These are phyloP conservation scores for Trametes cingulata DNA, from an alignment of 768 basidiomycete species.

Conservation along the genomic window DNA sequence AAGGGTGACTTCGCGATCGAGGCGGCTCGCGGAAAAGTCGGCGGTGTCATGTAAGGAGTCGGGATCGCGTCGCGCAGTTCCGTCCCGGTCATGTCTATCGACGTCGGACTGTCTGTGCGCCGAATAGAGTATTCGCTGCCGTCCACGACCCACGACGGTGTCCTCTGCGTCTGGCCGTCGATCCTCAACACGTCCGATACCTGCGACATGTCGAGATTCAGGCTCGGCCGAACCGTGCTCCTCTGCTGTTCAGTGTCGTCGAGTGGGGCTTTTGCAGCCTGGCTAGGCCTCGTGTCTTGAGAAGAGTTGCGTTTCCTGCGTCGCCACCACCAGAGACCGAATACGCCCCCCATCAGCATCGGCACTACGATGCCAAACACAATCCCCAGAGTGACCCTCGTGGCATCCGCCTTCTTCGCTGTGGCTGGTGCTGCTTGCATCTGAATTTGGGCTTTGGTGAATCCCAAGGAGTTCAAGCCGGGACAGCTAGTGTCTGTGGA, in stretches of 20 bases:
- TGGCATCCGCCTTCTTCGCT: conserved; percentile 24
- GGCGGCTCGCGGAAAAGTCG: background rate
- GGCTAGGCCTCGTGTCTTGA: conserved; percentile 13
- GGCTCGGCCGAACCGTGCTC: background rate
- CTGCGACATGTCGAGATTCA: conserved; percentile 17
- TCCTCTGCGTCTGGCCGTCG: background rate
- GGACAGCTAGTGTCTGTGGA: conserved; percentile 36
- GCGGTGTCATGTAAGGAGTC: conserved; percentile 11
- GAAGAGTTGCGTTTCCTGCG: conserved; percentile 4
- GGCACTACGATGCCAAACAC: conserved; percentile 33
- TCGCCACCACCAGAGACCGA: conserved; percentile 27
- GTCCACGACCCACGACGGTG: conserved; percentile 17
- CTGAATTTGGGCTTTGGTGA: conserved; percentile 28
- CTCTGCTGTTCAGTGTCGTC: conserved; percentile 9
- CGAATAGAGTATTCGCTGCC: background rate
- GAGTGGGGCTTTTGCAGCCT: conserved; percentile 14
- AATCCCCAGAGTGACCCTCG: conserved; percentile 34
- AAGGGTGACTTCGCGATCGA: background rate
- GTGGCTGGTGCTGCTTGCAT: conserved; percentile 22
- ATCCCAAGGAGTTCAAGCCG: conserved; percentile 34
- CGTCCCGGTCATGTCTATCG: conserved; percentile 17
- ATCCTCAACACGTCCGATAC: conserved; percentile 1
- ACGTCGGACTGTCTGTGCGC: conserved; percentile 15
- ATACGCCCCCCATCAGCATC: conserved; percentile 29
- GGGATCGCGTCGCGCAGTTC: conserved; percentile 5